Conservation (phyloP, 768 basidiomycete genomes). For the Boletus rubescentipes region DNA sequence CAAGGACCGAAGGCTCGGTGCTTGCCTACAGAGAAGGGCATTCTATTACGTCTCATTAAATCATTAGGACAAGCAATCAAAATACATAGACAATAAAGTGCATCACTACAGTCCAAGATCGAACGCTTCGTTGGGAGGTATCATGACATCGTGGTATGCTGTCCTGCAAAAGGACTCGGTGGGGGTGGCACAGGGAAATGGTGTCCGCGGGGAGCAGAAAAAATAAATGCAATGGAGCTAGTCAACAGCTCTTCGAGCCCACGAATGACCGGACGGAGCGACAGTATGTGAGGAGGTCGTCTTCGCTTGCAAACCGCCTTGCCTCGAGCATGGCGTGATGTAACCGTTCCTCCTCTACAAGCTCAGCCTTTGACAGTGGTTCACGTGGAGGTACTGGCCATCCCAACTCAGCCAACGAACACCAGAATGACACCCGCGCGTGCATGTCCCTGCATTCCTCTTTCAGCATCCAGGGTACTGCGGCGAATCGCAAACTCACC, state of each 20-base stretch:
- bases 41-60: background rate
- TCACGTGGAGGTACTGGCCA: slow-evolving; percentile 61
- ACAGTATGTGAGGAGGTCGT: slow-evolving; percentile 54
- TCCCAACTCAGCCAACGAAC: slow-evolving; percentile 55
- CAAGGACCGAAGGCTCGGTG: slow-evolving; percentile 27
- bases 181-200: background rate
- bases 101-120: slow-evolving; percentile 21
- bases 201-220: background rate
- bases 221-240: background rate
- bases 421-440: slow-evolving; percentile 62
- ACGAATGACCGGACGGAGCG: slow-evolving; percentile 61
- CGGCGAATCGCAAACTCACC: slow-evolving; percentile 35
- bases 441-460: slow-evolving; percentile 56
- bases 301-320: slow-evolving; percentile 47
- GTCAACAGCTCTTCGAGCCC: slow-evolving; percentile 48
- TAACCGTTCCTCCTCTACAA: slow-evolving; percentile 64
- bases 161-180: slow-evolving; percentile 13
- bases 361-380: slow-evolving; percentile 65
- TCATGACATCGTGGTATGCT: slow-evolving; percentile 27
- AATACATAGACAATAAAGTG: slow-evolving; percentile 28
- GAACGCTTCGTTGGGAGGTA: slow-evolving; percentile 12
- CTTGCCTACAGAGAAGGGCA: slow-evolving; percentile 29
- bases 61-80: slow-evolving; percentile 3
- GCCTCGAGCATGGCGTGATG: slow-evolving; percentile 63
- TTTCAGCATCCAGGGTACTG: slow-evolving; percentile 1